These are phyloP conservation scores for Cladosporium velox DNA, from an alignment of 2,329 filamentous ascomycete genomes.

Conservation along the genomic window DNA sequence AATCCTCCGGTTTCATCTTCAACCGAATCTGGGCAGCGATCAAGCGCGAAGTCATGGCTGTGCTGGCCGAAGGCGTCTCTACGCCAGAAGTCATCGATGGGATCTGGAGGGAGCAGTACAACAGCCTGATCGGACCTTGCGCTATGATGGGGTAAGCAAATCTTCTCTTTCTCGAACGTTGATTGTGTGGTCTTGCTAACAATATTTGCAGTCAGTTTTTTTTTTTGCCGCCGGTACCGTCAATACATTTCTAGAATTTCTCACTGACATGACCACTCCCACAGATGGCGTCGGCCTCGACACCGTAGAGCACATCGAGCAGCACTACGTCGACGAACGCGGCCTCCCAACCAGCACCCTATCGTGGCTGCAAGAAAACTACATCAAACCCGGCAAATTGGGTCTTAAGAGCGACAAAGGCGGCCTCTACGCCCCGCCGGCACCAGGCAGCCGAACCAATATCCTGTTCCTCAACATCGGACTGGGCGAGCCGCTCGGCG, in stretches of 20 bases:
- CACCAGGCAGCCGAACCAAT: constrained; percentile 19
- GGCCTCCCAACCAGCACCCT: constrained; percentile 43
- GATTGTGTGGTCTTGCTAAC: not conserved
- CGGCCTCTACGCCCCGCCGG: constrained; percentile 22
- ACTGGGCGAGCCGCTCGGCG: not conserved
- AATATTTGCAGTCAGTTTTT: not conserved
- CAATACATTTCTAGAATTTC: not conserved
- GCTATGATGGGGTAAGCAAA: constrained; percentile 41
- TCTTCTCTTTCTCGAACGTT: not conserved
- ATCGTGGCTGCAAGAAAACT: constrained; percentile 49
- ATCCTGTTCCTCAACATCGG: constrained; percentile 27
- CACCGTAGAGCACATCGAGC: constrained; percentile 56
- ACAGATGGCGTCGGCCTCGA: constrained; percentile 54
- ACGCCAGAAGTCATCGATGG: constrained; percentile 53
- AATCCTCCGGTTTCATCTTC: constrained; percentile 58
- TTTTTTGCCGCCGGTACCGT: not conserved
- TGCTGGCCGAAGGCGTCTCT: constrained; percentile 54
- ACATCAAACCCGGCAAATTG: constrained; percentile 50
- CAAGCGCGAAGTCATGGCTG: constrained; percentile 54
- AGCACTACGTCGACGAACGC: constrained; percentile 55
- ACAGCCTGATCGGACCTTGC: constrained; percentile 37
- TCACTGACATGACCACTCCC: not conserved
- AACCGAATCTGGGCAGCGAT: constrained; percentile 61
- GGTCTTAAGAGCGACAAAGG: constrained; percentile 39
- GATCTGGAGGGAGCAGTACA: constrained; percentile 46